Percentiles rank a stretch among this genome's conserved stretches.
phyloP scores from a whole-genome alignment of 306 rosid species.

The Luffa aegyptiaca region DNA sequence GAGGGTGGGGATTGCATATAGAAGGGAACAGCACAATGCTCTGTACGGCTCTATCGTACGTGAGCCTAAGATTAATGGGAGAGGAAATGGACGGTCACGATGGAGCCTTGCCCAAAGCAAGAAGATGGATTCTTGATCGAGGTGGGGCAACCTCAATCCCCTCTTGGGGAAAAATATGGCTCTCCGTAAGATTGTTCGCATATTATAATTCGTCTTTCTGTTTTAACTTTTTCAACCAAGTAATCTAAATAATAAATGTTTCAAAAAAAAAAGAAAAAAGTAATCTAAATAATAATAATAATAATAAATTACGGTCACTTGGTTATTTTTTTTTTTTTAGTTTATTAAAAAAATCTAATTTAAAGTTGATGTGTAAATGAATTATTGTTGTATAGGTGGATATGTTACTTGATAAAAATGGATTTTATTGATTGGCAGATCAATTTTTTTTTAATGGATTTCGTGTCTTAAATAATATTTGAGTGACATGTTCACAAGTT shows the following conservation, averaged over 20 bases:
- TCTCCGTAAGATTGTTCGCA: constrained; percentile 30
- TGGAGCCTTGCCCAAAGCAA: constrained; percentile 37
- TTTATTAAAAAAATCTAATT: not conserved
- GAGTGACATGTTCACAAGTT: no score
- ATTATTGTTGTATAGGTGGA: no score
- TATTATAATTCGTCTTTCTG: not conserved
- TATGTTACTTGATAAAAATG: no score
- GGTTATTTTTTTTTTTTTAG: not conserved
- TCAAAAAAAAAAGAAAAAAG: no score
- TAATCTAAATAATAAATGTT: no score
- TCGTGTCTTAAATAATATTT: no score
- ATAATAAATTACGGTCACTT: no score
- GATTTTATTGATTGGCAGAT: no score
- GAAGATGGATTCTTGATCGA: constrained; percentile 61
- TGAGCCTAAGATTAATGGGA: constrained; percentile 53
- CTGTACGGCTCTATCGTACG: constrained; percentile 47
- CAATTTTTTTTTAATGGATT: no score
- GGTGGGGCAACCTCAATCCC: constrained; percentile 56
- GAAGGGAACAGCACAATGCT: constrained; percentile 75
- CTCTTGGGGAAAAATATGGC: constrained; percentile 80
- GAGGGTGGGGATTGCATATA: constrained; percentile 88
- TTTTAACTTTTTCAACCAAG: not conserved
- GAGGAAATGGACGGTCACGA: constrained; percentile 36
- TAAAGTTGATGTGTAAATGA: no score
- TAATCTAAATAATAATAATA: no score